Conservation (phyloP, 2,329 filamentous ascomycete genomes). For the Arthrobotrys conoides region DNA sequence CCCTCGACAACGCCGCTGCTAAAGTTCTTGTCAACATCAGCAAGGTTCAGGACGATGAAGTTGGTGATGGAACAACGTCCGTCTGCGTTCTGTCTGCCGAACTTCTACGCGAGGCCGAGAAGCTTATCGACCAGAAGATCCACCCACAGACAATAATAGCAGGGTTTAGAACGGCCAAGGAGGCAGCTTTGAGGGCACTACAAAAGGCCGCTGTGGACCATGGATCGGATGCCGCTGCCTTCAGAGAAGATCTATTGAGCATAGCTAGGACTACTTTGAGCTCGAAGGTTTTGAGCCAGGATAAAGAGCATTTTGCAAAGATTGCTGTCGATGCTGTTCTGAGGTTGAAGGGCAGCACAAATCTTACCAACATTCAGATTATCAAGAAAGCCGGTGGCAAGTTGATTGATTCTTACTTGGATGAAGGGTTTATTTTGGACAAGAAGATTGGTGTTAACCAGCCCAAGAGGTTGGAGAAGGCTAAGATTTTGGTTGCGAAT, state of each 20-base stretch:
- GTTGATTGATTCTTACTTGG: conserved; percentile 95
- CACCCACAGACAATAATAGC: conserved; percentile 99
- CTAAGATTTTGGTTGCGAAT: conserved; percentile 97
- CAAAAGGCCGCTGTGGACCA: conserved; percentile 89
- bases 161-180: conserved; percentile 96
- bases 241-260: conserved; percentile 88
- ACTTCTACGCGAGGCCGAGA: conserved; percentile 94
- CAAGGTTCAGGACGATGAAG: conserved; percentile 98
- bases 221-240: conserved; percentile 84
- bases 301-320: conserved; percentile 89
- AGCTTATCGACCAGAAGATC: conserved; percentile 97
- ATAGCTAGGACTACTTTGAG: conserved; percentile 96
- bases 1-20: conserved; percentile 96
- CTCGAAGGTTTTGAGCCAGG: conserved; percentile 96
- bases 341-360: conserved; percentile 87
- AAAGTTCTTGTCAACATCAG: conserved; percentile 99
- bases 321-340: conserved; percentile 93
- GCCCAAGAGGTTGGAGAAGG: conserved; percentile 95
- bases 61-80: conserved; percentile 98
- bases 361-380: conserved; percentile 97
- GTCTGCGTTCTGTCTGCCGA: conserved; percentile 96
- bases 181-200: conserved; percentile 85
- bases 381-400: conserved; percentile 99
- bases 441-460: conserved; percentile 99
- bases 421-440: conserved; percentile 98